phyloP scores from a whole-genome alignment of 2,329 filamentous ascomycete genomes.

The Ophiobolus disseminans region DNA sequence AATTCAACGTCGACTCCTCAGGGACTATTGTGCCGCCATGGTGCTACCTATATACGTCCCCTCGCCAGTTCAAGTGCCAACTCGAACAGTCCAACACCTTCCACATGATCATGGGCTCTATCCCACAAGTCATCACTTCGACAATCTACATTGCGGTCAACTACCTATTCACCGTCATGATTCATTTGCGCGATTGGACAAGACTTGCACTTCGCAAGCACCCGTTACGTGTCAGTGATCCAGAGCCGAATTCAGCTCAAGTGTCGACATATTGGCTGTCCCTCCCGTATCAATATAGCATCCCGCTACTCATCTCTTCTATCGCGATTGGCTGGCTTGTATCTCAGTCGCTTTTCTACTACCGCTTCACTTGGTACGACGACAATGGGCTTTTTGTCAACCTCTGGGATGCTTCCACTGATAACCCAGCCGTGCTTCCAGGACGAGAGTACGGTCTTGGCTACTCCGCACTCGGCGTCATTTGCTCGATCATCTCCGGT shows the following conservation, averaged over 20 bases:
- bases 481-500: constrained; percentile 3
- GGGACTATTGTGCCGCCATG: no score
- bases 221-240: constrained; percentile 13
- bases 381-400: not conserved
- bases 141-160: constrained; percentile 6
- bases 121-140: constrained; percentile 5
- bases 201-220: constrained; percentile 8
- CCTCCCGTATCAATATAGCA: constrained; percentile 15
- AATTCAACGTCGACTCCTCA: no score
- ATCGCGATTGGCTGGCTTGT: constrained; percentile 11
- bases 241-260: constrained; percentile 12
- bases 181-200: constrained; percentile 16
- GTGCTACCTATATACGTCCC: no score
- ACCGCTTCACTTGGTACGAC: constrained; percentile 4
- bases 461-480: constrained; percentile 9
- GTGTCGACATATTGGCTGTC: constrained; percentile 18
- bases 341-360: constrained; percentile 12
- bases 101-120: not conserved
- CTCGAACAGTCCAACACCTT: not conserved
- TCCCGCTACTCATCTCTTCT: constrained; percentile 8
- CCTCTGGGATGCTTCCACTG: not conserved
- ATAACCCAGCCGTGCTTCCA: no score
- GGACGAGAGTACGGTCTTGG: no score
- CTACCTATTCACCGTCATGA: constrained; percentile 10
- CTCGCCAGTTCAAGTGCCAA: no score